Conservation (phyloP, 2,329 filamentous ascomycete genomes). For the Calonectria ilicicola region DNA sequence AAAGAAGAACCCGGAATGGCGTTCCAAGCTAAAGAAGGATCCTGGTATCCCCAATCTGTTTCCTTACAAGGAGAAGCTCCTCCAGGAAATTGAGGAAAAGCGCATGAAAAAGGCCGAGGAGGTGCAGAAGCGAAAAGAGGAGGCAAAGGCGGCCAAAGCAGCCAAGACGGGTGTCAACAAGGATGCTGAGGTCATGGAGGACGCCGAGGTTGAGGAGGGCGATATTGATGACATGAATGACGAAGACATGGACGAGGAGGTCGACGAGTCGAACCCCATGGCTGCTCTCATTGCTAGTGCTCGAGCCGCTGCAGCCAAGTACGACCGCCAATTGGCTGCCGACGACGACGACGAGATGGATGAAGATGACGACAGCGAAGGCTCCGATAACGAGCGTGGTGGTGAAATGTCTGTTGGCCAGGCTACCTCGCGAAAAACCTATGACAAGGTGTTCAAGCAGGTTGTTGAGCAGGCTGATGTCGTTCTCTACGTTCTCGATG, state of each 20-base stretch:
- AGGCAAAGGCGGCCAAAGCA: slow-evolving; percentile 78
- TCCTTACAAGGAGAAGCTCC: slow-evolving; percentile 95
- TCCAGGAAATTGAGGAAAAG: slow-evolving; percentile 94
- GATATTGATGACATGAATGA: slow-evolving; percentile 64
- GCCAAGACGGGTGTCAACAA: slow-evolving; percentile 65
- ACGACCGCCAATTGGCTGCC: slow-evolving; percentile 73
- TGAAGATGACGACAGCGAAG: slow-evolving; percentile 55
- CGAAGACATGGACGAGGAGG: slow-evolving; percentile 66
- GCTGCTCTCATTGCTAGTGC: slow-evolving; percentile 91
- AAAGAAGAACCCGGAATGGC: slow-evolving; percentile 98
- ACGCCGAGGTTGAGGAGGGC: slow-evolving; percentile 60
- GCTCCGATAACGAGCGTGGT: slow-evolving; percentile 67
- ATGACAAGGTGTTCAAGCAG: slow-evolving; percentile 96
- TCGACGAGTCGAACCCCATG: slow-evolving; percentile 86
- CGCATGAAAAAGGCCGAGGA: slow-evolving; percentile 86
- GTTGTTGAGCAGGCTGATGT: slow-evolving; percentile 92
- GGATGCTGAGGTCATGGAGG: slow-evolving; percentile 59
- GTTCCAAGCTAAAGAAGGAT: slow-evolving; percentile 95
- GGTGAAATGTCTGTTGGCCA: slow-evolving; percentile 63
- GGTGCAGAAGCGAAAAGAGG: slow-evolving; percentile 75
- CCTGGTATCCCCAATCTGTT: slow-evolving; percentile 97
- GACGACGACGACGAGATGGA: slow-evolving; percentile 71
- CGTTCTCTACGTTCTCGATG: slow-evolving; percentile 92
- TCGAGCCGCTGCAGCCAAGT: slow-evolving; percentile 80
- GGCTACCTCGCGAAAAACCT: slow-evolving; percentile 82